Percentiles rank a stretch among this genome's conserved stretches.
Conservation (phyloP, 768 basidiomycete species). For the Amanita exitialis region DNA sequence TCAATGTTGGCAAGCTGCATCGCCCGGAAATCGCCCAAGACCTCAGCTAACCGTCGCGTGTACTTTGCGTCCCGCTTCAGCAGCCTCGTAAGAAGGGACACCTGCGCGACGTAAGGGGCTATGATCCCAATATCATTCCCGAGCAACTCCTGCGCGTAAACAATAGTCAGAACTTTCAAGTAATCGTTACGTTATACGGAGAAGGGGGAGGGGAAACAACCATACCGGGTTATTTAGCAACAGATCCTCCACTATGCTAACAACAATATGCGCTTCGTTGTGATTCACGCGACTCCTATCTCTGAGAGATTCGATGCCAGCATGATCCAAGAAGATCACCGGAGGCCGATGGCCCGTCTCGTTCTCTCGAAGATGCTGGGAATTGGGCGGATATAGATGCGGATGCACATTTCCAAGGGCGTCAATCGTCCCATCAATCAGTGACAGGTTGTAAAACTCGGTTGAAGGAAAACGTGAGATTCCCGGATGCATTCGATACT, state of each 20-base stretch:
- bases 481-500: slow-evolving; percentile 92
- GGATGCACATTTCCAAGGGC: slow-evolving; percentile 33
- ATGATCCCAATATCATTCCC: slow-evolving; percentile 87
- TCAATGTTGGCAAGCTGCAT: slow-evolving; percentile 63
- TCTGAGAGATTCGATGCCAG: slow-evolving; percentile 52
- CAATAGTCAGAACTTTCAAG: too few relatives aligned
- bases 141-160: slow-evolving; percentile 48
- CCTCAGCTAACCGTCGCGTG: slow-evolving; percentile 39
- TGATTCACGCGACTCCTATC: slow-evolving; percentile 71
- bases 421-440: slow-evolving; percentile 73
- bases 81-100: slow-evolving; percentile 59
- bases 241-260: slow-evolving; percentile 75
- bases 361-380: slow-evolving; percentile 35
- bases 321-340: slow-evolving; percentile 79
- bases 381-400: slow-evolving; percentile 51
- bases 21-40: slow-evolving; percentile 57
- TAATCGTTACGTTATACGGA: too few relatives aligned
- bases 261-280: slow-evolving; percentile 70
- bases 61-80: slow-evolving; percentile 48
- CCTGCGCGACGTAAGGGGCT: slow-evolving; percentile 86
- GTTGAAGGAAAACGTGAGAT: slow-evolving; percentile 81
- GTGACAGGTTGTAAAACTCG: slow-evolving; percentile 67
- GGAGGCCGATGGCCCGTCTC: slow-evolving; percentile 36
- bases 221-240: slow-evolving; percentile 68
- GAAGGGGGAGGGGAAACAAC: too few relatives aligned